These are phyloP conservation scores for Saraca asoca DNA, from an alignment of 331 rosid genomes.

Conservation along the genomic window DNA sequence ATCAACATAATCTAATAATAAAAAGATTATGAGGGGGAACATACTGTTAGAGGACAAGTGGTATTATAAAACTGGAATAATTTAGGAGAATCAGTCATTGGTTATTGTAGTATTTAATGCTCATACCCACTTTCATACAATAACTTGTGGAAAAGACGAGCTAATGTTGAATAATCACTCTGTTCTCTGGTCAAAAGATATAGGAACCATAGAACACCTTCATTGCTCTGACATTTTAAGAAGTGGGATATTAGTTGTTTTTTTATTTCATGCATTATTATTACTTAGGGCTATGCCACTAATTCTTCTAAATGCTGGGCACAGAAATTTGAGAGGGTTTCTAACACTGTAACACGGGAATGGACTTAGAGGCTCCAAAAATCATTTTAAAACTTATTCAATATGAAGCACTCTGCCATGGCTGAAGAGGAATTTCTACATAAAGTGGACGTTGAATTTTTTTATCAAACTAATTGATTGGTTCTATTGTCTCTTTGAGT, in stretches of 20 bases:
- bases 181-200: not conserved
- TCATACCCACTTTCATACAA: not conserved
- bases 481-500: too few species aligned
- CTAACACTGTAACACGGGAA: not conserved
- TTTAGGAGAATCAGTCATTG: constrained; percentile 7
- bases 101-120: not conserved
- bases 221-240: not conserved
- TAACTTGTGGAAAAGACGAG: not conserved
- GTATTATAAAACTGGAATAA: constrained; percentile 20
- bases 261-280: not conserved
- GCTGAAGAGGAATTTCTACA: not conserved
- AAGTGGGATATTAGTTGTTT: not conserved
- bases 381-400: not conserved
- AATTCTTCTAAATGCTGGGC: not conserved
- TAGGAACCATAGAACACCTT: not conserved
- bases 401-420: not conserved
- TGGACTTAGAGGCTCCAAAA: not conserved
- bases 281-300: not conserved
- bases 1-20: constrained; percentile 15
- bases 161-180: constrained; percentile 3
- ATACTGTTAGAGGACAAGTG: not conserved
- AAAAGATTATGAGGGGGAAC: constrained; percentile 11
- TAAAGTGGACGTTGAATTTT: too few species aligned
- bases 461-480: too few species aligned
- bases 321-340: not conserved